Conservation (phyloP, 2,329 filamentous ascomycete species). For the Alternaria atra region DNA sequence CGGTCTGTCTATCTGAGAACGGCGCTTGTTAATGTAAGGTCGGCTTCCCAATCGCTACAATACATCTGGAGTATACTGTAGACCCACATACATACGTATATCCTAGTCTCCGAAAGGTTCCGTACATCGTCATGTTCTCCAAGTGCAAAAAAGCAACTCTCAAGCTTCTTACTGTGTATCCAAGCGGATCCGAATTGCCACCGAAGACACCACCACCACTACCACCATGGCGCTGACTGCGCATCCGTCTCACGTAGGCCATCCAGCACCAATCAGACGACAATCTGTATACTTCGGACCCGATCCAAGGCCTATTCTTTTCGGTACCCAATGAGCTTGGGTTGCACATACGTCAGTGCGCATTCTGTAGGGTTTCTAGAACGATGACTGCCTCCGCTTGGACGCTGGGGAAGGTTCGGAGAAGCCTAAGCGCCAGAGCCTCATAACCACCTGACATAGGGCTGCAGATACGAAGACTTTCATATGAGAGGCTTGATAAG, state of each 20-base stretch:
- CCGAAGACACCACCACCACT: background rate
- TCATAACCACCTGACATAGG: constrained; percentile 1
- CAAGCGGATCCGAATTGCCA: constrained; percentile 3
- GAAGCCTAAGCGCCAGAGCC: background rate
- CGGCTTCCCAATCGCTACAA: background rate
- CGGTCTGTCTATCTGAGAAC: background rate
- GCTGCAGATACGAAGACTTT: background rate
- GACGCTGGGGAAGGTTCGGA: background rate
- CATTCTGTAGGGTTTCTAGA: constrained; percentile 7
- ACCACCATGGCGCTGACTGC: background rate
- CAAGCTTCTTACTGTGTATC: background rate
- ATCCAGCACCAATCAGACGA: background rate
- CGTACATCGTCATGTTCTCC: background rate
- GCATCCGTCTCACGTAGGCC: constrained; percentile 4
- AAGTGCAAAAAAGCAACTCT: background rate
- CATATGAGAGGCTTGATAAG: background rate
- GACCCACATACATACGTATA: background rate
- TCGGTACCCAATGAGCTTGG: background rate
- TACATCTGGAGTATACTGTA: background rate
- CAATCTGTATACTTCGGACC: background rate
- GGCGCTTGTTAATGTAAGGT: background rate
- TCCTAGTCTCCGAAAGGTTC: background rate
- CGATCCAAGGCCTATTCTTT: background rate
- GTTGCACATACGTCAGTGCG: background rate
- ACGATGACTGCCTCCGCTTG: background rate